Conservation (phyloP, 371 early-diverging fungal species). For the Syncephalastrum contaminatum region DNA sequence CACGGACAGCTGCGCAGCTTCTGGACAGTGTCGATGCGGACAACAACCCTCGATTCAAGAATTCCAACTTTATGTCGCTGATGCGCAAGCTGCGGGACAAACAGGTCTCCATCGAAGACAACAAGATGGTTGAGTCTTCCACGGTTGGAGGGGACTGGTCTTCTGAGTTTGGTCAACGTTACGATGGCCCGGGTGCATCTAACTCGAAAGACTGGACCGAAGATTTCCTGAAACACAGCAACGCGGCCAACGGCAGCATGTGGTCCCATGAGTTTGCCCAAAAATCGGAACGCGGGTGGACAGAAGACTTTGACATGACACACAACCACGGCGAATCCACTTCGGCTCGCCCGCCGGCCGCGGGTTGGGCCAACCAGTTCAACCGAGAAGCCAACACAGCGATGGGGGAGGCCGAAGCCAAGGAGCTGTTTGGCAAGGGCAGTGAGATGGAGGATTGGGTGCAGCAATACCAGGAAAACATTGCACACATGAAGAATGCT, state of each 20-base stretch:
- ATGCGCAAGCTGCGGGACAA: constrained; percentile 90
- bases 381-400: constrained; percentile 38
- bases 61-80: constrained; percentile 86
- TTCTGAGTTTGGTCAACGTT: constrained; percentile 44
- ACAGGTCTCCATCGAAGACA: constrained; percentile 81
- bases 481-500: constrained; percentile 64
- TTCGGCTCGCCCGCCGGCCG: constrained; percentile 15
- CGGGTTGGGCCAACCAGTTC: constrained; percentile 61
- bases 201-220: constrained; percentile 40
- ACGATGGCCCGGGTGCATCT: constrained; percentile 18
- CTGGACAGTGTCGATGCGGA: constrained; percentile 74
- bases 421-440: constrained; percentile 41
- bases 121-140: constrained; percentile 67
- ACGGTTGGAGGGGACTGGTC: constrained; percentile 26
- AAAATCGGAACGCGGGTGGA: constrained; percentile 61
- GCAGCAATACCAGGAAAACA: constrained; percentile 69
- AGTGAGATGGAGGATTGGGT: constrained; percentile 64
- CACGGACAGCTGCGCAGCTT: constrained; percentile 83
- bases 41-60: constrained; percentile 87
- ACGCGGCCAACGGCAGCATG: constrained; percentile 48
- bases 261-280: constrained; percentile 55
- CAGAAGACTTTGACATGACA: constrained; percentile 49
- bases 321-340: constrained; percentile 4
- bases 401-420: constrained; percentile 16
- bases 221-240: constrained; percentile 45